Base-by-base conservation (phyloP, 2,329 filamentous ascomycete genomes). In the Alternaria brassicae region DNA sequence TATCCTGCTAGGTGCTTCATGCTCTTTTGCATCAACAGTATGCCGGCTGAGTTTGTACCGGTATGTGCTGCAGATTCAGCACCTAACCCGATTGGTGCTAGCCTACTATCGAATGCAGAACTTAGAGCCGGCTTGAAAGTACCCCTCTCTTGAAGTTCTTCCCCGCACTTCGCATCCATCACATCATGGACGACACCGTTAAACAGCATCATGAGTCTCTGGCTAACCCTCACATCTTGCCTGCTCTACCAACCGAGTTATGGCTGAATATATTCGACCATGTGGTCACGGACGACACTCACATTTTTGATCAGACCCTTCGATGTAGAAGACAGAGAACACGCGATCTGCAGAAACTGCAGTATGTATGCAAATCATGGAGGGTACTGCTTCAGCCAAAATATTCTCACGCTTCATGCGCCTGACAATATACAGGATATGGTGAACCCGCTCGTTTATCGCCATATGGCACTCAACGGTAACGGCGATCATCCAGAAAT, bases 211-310 rank as follows among this genome's bases (percentile, higher is more conserved):
- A n/a, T 34, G 30, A 25, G 12, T 19, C 21, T 25, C 30, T 9
- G 6, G n/a, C 13, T 25, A 23, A 48, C 19, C 13, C 30, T 17
- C 13, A 34, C 9, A 5, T 15, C 30, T 36, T 23, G 15, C 44
- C 30, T 8, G 28, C 19, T 39, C 27, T 56, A 5, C 53, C 53
- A 15, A 30, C 44, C 6, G 53, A 56, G 15, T 41, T 53, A 17
- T 58, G 56, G 56, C 32, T 40, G 23, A 36, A 34, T 15, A 48
- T 58, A 42, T 53, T 58, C 25, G 41, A 53, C 34, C 49, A 41
- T 23, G 17, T 40, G 28, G 37, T 41, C 27, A 47, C 34, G 0
- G 21, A 42, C 36, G 41, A 58, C 37, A 28, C 44, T 12, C 49
- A 58, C 49, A 48, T 58, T n/a, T 58, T 53, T 21, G 27, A 42